A percentile compares a stretch with the other conserved stretches of the same genome.
Conservation (phyloP, 495 filamentous ascomycete genomes). For the Immersiella caudata region DNA sequence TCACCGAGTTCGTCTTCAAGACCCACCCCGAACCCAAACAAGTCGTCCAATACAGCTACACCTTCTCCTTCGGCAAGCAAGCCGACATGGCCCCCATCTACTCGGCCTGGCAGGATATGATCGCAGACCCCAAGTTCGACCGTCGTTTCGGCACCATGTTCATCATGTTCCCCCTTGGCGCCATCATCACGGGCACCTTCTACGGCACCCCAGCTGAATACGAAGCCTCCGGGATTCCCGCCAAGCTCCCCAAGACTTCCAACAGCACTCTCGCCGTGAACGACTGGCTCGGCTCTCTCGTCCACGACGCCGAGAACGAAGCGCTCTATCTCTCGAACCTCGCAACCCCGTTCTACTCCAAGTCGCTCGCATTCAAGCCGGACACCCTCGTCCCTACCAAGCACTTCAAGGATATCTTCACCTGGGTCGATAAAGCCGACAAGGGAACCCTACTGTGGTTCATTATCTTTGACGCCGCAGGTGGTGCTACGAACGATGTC, state of each 20-base stretch:
- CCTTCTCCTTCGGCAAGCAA: slow-evolving; percentile 48
- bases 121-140: slow-evolving; percentile 55
- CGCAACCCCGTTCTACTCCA: slow-evolving; percentile 55
- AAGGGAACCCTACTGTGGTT: slow-evolving; percentile 58
- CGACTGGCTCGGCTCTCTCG: slow-evolving; percentile 59
- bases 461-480: slow-evolving; percentile 58
- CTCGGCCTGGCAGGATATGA: slow-evolving; percentile 47
- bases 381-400: slow-evolving; percentile 48
- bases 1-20: slow-evolving; percentile 64
- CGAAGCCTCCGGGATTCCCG: slow-evolving; percentile 47
- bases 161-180: slow-evolving; percentile 53
- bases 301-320: slow-evolving; percentile 53
- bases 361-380: slow-evolving; percentile 53
- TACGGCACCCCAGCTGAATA: slow-evolving; percentile 58
- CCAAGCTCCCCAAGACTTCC: slow-evolving; percentile 43
- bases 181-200: slow-evolving; percentile 54
- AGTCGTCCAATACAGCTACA: slow-evolving; percentile 56
- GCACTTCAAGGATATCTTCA: slow-evolving; percentile 50
- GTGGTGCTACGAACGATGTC: slow-evolving; percentile 55
- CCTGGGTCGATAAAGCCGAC: slow-evolving; percentile 51
- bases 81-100: slow-evolving; percentile 45
- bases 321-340: slow-evolving; percentile 48
- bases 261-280: slow-evolving; percentile 46
- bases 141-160: slow-evolving; percentile 57
- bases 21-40: slow-evolving; percentile 60